A percentile compares a stretch with the other conserved stretches of the same genome.
Conservation (phyloP, 495 filamentous ascomycete species). For the Daldinia bambusicola region DNA sequence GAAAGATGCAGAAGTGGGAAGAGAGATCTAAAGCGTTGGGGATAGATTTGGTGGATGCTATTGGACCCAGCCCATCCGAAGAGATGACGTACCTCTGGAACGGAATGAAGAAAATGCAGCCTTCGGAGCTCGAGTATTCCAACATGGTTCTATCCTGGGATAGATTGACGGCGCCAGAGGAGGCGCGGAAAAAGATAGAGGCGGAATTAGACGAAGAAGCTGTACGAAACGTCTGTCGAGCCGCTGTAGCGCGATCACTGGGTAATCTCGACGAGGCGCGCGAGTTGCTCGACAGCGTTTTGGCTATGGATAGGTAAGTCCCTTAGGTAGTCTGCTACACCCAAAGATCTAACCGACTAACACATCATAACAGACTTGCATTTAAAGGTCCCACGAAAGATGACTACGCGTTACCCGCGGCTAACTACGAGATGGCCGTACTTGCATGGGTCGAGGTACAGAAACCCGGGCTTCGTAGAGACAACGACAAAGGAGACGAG, state of each 20-base stretch:
- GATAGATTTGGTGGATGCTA: constrained; percentile 79
- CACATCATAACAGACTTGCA: constrained; percentile 52
- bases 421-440: constrained; percentile 90
- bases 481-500: constrained; percentile 39
- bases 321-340: neutral
- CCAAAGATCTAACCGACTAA: neutral
- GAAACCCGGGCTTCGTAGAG: constrained; percentile 36
- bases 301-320: constrained; percentile 67
- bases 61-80: constrained; percentile 83
- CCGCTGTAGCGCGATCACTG: constrained; percentile 72
- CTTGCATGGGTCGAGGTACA: constrained; percentile 75
- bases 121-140: constrained; percentile 70
- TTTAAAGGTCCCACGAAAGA: constrained; percentile 83
- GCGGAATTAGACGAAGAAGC: constrained; percentile 83
- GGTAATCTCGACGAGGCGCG: constrained; percentile 71
- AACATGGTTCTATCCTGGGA: constrained; percentile 72
- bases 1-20: constrained; percentile 93
- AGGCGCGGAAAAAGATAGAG: constrained; percentile 67
- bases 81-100: constrained; percentile 99
- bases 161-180: constrained; percentile 61
- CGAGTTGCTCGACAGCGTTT: constrained; percentile 68
- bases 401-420: constrained; percentile 81
- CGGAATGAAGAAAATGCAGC: constrained; percentile 78
- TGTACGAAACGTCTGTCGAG: constrained; percentile 71
- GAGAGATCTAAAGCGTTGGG: constrained; percentile 74